Base-by-base conservation (phyloP, 1,284 basidiomycete species). In the Apiotrichum laibachii region DNA sequence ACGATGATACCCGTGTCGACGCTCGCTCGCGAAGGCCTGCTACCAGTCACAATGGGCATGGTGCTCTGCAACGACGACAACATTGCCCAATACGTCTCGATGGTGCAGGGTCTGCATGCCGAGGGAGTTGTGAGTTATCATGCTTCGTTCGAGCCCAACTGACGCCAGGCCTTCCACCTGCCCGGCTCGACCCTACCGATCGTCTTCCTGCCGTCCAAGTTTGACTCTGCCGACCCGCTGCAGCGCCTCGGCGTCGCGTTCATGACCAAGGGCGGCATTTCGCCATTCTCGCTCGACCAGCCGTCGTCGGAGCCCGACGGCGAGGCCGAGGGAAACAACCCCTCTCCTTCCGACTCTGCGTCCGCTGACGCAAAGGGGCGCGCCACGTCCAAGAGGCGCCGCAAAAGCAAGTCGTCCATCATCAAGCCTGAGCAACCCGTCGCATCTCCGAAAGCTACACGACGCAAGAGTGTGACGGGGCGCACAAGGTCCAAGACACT, bases 1-100 rank as follows among this genome's bases (percentile, higher is more conserved):
- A 67, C 72, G 22, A 74, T 77, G 73, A 75, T 75, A 11, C 73
- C 75, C 16, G 75, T 77, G 15, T 69, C 75, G 9, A 72, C 73
- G 21, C 64, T 77, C 18, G 75, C 73, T 9, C 63, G 72, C 22
- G 73, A 77, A 47, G 75, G 75, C 4, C 66, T 72, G 37, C 64
- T 73, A 5, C 75, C 75, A 0, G 64, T 71, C 8, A 64, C 73
- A 0, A 75, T 75, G 73, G 75, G 73, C n/a, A 77, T 77, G 75
- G 75, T 77, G 11, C 57, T 77, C 33, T 75, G 73, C 54, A 73
- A 75, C 51, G 73, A 72, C 56, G 63, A 68, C 22, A 64, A 71
- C 22, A 66, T 72, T 13, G 55, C 53, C 7, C 57, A 59, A 11
- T 77, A 70, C 53, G 73, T 75, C 39, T 52, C 64, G 22, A 72